Percentiles rank a stretch among this genome's conserved stretches.
Conservation (phyloP, 495 filamentous ascomycete species). For the Neurospora sp. region DNA sequence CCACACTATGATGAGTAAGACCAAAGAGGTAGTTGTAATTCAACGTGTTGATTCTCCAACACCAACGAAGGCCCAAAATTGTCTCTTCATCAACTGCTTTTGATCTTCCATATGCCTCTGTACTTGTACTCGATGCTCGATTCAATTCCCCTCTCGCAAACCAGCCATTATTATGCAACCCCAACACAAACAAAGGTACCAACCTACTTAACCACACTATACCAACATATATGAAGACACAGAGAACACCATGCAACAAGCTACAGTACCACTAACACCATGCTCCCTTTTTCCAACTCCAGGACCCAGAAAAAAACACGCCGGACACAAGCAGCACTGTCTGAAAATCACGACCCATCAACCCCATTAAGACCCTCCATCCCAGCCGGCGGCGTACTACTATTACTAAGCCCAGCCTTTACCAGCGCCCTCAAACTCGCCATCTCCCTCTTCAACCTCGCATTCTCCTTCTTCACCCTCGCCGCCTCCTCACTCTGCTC, state of each 20-base stretch:
- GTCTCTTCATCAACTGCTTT: neutral
- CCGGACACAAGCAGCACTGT: neutral
- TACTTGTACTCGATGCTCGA: neutral
- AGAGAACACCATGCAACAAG: neutral
- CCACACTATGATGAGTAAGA: neutral
- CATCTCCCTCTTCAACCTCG: conserved; percentile 42
- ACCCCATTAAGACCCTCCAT: neutral
- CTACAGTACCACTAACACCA: neutral
- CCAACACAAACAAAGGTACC: neutral
- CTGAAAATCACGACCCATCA: neutral
- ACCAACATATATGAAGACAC: neutral
- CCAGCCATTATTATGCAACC: neutral
- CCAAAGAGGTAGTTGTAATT: neutral
- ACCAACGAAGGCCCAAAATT: neutral
- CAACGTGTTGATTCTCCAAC: neutral
- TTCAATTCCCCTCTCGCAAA: neutral
- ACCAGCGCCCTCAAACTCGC: conserved; percentile 37
- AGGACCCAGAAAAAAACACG: neutral
- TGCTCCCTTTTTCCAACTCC: neutral
- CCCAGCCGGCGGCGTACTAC: neutral
- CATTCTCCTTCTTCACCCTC: conserved; percentile 71
- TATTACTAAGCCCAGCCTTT: conserved; percentile 19
- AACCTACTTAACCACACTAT: neutral
- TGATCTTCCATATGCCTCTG: neutral
- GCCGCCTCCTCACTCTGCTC: conserved; percentile 59